These are phyloP conservation scores for Cyberlindnera lachancei DNA, from an alignment of 805 yeast genomes.

Conservation along the genomic window DNA sequence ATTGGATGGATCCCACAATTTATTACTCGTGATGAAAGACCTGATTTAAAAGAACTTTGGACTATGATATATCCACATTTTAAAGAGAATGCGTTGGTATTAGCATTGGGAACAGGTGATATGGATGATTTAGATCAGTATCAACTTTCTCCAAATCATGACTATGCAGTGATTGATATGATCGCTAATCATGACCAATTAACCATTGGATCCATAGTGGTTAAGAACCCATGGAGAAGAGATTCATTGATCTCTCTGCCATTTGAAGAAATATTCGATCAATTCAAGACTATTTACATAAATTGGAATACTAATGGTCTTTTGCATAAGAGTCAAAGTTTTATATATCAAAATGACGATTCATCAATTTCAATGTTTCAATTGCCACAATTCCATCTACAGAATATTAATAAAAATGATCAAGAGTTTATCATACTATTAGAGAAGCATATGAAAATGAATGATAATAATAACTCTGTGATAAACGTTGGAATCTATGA, in stretches of 20 bases:
- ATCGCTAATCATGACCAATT: too few species aligned
- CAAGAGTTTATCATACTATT: constrained; percentile 40
- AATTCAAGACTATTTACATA: constrained; percentile 48
- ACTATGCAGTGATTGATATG: constrained; percentile 52
- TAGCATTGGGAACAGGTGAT: constrained; percentile 66
- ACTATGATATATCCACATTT: constrained; percentile 25
- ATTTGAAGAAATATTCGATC: constrained; percentile 25
- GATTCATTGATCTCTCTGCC: constrained; percentile 10
- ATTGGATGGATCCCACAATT: constrained; percentile 74
- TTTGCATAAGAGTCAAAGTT: constrained; percentile 17
- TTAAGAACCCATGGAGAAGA: constrained; percentile 42
- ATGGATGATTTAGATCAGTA: constrained; percentile 22
- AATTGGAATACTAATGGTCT: constrained; percentile 51
- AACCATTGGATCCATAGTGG: constrained; percentile 16
- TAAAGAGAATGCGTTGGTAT: constrained; percentile 29
- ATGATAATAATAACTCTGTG: constrained; percentile 18
- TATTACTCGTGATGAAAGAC: constrained; percentile 25
- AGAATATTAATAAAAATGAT: constrained; percentile 22
- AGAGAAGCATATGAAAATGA: constrained; percentile 39
- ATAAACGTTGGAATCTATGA: constrained; percentile 24
- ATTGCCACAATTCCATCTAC: constrained; percentile 38
- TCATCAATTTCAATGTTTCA: constrained; percentile 17
- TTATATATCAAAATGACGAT: constrained; percentile 22
- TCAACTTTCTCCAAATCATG: constrained; percentile 49
- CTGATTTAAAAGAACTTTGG: constrained; percentile 30